These are phyloP conservation scores for Argentina anserina DNA, from an alignment of 306 rosid genomes.

Conservation along the genomic window DNA sequence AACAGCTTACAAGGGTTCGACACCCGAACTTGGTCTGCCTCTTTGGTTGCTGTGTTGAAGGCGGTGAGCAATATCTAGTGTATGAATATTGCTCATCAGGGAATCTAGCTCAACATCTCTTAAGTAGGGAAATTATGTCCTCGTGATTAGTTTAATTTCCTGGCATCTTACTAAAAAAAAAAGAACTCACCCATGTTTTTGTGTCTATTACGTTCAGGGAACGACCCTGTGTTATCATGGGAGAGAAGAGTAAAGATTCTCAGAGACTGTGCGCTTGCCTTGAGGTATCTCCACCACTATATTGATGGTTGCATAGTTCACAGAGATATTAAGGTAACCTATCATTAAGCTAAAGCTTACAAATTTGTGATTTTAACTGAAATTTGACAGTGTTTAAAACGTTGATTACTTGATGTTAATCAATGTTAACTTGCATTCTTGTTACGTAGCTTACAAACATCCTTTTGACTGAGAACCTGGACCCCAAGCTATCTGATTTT, in stretches of 20 bases:
- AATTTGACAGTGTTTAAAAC: background rate
- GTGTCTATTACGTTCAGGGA: slow-evolving; percentile 36
- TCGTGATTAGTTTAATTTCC: background rate
- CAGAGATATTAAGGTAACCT: slow-evolving; percentile 78
- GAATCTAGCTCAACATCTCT: slow-evolving; percentile 79
- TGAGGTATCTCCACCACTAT: slow-evolving; percentile 70
- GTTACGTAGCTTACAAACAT: slow-evolving; percentile 79
- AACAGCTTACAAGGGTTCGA: slow-evolving; percentile 73
- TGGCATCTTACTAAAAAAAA: background rate
- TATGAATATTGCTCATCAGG: slow-evolving; percentile 73
- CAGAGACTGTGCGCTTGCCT: slow-evolving; percentile 75
- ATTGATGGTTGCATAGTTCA: slow-evolving; percentile 85
- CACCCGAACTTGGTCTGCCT: slow-evolving; percentile 76
- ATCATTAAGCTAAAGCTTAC: background rate
- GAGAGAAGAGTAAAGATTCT: slow-evolving; percentile 58
- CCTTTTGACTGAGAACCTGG: slow-evolving; percentile 58
- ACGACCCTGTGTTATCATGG: slow-evolving; percentile 56
- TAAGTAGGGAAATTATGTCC: too few relatives aligned
- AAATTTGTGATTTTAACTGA: background rate
- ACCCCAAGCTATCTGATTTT: slow-evolving; percentile 84
- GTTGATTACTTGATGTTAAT: background rate
- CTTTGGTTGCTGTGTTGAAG: slow-evolving; percentile 68
- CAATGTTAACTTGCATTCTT: background rate
- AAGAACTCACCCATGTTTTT: background rate
- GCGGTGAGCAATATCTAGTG: slow-evolving; percentile 62